Conservation (phyloP, 164 flowering plant genomes). For the Cinnamomum micranthum region DNA sequence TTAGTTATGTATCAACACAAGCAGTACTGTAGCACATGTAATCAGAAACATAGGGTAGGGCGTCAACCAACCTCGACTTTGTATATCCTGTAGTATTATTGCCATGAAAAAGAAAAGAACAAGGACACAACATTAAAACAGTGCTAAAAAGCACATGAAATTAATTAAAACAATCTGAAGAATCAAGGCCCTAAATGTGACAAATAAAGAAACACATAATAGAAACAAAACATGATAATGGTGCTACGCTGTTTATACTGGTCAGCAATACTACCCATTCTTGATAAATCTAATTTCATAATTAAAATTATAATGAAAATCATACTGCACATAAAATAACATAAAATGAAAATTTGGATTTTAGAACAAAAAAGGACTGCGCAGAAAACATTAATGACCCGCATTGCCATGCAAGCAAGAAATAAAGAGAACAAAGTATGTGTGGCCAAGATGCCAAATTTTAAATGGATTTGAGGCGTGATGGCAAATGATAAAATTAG, state of each 20-base stretch:
- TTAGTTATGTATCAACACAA: constrained; percentile 11
- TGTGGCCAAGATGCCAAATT: no score
- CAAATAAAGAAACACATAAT: neutral
- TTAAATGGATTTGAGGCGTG: no score
- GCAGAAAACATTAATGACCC: neutral
- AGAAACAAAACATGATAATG: neutral
- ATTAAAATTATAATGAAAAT: neutral
- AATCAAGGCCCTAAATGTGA: no score
- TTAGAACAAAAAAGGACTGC: neutral
- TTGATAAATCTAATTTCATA: neutral
- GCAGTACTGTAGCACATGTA: constrained; percentile 13
- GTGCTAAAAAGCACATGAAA: neutral
- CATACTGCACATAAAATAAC: neutral
- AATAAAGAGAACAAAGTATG: no score
- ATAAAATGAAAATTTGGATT: neutral
- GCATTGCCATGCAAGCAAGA: no score
- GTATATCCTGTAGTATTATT: neutral
- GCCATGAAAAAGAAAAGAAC: neutral
- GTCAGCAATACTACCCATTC: neutral
- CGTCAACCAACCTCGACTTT: constrained; percentile 20
- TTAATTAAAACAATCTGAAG: neutral
- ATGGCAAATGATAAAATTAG: no score
- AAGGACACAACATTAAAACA: neutral
- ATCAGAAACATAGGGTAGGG: constrained; percentile 18
- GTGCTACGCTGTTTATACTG: neutral